Evolutionary conservation across 208 protist genomes (phyloP).

Genomic region (Wallacemonas sp.): DNA sequence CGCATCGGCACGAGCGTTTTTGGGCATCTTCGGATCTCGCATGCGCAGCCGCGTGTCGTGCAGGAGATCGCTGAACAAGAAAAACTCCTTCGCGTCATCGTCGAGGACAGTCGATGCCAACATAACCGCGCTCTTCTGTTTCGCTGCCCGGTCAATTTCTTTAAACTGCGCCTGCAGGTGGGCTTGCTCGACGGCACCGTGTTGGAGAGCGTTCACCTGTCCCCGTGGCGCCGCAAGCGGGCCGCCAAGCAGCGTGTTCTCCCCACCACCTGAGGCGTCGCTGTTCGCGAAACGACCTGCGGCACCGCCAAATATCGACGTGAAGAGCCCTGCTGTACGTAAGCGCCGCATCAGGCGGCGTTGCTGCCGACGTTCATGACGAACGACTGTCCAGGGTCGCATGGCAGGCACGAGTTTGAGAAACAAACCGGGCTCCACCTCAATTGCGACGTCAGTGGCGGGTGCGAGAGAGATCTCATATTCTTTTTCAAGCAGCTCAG

Average conservation of each 20-base stretch:
- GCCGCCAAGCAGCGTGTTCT: slow-evolving; percentile 8
- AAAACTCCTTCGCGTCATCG: slow-evolving; percentile 1
- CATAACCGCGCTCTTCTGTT: slow-evolving; percentile 8
- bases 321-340: background rate
- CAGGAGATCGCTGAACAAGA: slow-evolving; percentile 1
- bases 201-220: too few species aligned
- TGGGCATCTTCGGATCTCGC: background rate
- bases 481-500: slow-evolving; percentile 15
- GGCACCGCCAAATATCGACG: too few species aligned
- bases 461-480: slow-evolving; percentile 46
- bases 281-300: too few species aligned
- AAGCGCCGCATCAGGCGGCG: background rate
- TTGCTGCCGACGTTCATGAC: slow-evolving; percentile 15
- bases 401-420: slow-evolving; percentile 25
- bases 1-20: background rate
- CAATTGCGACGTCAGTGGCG: slow-evolving; percentile 32
- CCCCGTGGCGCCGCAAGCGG: too few species aligned
- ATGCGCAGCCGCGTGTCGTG: slow-evolving; percentile 7
- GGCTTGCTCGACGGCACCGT: background rate
- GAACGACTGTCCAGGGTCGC: background rate
- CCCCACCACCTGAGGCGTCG: background rate
- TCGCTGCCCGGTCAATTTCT: background rate
- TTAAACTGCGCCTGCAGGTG: background rate
- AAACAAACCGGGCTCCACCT: slow-evolving; percentile 82
- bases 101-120: background rate